phyloP scores from a whole-genome alignment of 495 filamentous ascomycete species.

The Annulohypoxylon stygium region DNA sequence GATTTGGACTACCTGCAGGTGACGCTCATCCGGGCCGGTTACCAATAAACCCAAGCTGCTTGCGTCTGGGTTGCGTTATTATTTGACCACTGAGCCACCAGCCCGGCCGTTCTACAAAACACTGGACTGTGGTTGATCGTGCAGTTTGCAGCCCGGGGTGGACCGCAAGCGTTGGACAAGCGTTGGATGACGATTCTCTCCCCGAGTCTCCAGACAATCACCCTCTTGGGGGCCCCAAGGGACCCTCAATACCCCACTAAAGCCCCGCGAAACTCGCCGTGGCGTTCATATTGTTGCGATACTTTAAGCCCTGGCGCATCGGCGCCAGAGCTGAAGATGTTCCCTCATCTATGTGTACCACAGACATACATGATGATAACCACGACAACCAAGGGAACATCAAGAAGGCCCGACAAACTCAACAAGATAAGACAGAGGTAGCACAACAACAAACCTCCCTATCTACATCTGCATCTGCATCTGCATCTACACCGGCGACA shows the following conservation, averaged over 20 bases:
- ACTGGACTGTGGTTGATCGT: conserved; percentile 19
- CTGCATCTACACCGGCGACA: background rate
- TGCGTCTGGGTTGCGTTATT: conserved; percentile 37
- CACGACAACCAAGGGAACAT: conserved; percentile 15
- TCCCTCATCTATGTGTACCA: conserved; percentile 30
- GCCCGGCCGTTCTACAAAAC: conserved; percentile 18
- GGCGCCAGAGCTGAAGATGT: conserved; percentile 52
- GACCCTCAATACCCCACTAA: conserved; percentile 48
- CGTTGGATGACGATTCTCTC: conserved; percentile 41
- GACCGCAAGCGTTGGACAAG: conserved; percentile 30
- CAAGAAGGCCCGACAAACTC: conserved; percentile 35
- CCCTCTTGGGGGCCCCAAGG: conserved; percentile 2
- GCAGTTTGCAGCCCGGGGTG: conserved; percentile 33
- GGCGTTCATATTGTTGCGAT: conserved; percentile 39
- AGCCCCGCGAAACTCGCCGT: conserved; percentile 55
- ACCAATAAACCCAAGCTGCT: conserved; percentile 32
- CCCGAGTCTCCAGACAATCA: conserved; percentile 44
- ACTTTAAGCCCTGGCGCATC: conserved; percentile 49
- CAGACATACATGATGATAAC: conserved; percentile 33
- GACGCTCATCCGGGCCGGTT: conserved; percentile 41
- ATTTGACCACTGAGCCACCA: conserved; percentile 28
- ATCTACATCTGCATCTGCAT: background rate
- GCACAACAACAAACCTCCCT: background rate
- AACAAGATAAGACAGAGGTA: conserved; percentile 29
- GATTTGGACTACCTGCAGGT: conserved; percentile 38